Conservation (phyloP, 2,329 filamentous ascomycete genomes). For the Moelleriella libera region DNA sequence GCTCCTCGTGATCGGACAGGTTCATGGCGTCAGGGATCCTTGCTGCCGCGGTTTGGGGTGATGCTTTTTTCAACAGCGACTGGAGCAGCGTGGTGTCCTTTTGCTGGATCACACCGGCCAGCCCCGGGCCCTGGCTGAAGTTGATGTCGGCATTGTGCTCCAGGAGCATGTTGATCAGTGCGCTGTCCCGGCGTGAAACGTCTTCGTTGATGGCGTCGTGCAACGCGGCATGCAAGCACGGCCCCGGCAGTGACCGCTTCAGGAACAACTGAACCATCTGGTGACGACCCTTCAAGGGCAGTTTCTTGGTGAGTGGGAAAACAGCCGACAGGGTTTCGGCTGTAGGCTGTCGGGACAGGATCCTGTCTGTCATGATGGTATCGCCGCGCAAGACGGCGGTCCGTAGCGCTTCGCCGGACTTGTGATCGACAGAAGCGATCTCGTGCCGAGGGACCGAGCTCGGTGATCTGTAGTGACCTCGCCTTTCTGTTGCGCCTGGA, state of each 20-base stretch:
- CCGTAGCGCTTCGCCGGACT: slow-evolving; percentile 34
- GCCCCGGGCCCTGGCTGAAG: slow-evolving; percentile 33
- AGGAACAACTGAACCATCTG: slow-evolving; percentile 36
- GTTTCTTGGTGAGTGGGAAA: slow-evolving; percentile 31
- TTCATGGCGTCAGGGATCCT: slow-evolving; percentile 34
- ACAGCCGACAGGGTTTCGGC: slow-evolving; percentile 30
- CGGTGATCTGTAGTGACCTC: slow-evolving; percentile 7
- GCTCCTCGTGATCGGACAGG: slow-evolving; percentile 23
- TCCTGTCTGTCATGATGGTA: slow-evolving; percentile 25
- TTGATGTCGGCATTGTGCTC: slow-evolving; percentile 39
- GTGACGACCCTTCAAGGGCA: slow-evolving; percentile 28
- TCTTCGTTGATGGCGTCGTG: slow-evolving; percentile 37
- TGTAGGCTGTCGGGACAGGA: slow-evolving; percentile 32
- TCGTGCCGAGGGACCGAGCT: slow-evolving; percentile 20
- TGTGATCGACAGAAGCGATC: slow-evolving; percentile 37
- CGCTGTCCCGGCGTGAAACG: slow-evolving; percentile 30
- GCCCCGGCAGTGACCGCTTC: slow-evolving; percentile 29
- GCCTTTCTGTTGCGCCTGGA: slow-evolving; percentile 5
- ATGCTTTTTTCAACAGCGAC: slow-evolving; percentile 29
- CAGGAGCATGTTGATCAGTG: slow-evolving; percentile 37
- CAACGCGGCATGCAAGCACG: slow-evolving; percentile 32
- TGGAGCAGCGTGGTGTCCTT: slow-evolving; percentile 31
- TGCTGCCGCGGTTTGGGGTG: slow-evolving; percentile 30
- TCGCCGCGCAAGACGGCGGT: slow-evolving; percentile 32
- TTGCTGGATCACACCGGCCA: slow-evolving; percentile 32